Evolutionary conservation across 192 early-diverging fungal genomes (phyloP).

Genomic region (Entomortierella beljakovae): DNA sequence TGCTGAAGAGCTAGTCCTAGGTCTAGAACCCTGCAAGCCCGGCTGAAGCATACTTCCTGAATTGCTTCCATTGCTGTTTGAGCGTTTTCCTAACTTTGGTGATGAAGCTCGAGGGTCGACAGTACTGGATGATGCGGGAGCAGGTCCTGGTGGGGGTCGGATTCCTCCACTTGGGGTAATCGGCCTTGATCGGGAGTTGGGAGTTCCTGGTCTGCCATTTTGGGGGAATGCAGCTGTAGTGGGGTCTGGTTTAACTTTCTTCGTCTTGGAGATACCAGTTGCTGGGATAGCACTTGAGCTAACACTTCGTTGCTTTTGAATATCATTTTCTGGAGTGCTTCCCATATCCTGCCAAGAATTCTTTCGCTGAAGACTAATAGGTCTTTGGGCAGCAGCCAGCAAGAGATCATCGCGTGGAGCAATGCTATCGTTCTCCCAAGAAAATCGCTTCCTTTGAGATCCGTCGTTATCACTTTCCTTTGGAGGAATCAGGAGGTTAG

Average conservation of each 20-base stretch:
- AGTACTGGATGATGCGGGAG: not conserved
- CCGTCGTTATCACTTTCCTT: constrained; percentile 3
- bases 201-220: not conserved
- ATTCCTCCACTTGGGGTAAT: constrained; percentile 30
- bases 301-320: not conserved
- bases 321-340: not conserved
- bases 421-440: constrained; percentile 45
- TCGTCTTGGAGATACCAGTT: not conserved
- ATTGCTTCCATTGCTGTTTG: constrained; percentile 2
- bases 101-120: not conserved
- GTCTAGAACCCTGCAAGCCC: constrained; percentile 2
- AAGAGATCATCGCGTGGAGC: constrained; percentile 35
- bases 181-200: constrained; percentile 19
- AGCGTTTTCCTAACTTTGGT: constrained; percentile 11
- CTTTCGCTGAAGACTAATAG: constrained; percentile 18
- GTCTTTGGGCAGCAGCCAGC: not conserved
- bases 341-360: constrained; percentile 24
- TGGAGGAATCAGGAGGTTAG: not conserved
- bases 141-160: constrained; percentile 38
- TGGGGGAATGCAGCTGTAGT: not conserved
- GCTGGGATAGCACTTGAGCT: not conserved
- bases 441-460: constrained; percentile 25
- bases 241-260: not conserved
- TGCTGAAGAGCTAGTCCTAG: constrained; percentile 20
- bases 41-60: constrained; percentile 7